phyloP scores from a whole-genome alignment of 495 filamentous ascomycete species.

The Penicillium chermesinum region DNA sequence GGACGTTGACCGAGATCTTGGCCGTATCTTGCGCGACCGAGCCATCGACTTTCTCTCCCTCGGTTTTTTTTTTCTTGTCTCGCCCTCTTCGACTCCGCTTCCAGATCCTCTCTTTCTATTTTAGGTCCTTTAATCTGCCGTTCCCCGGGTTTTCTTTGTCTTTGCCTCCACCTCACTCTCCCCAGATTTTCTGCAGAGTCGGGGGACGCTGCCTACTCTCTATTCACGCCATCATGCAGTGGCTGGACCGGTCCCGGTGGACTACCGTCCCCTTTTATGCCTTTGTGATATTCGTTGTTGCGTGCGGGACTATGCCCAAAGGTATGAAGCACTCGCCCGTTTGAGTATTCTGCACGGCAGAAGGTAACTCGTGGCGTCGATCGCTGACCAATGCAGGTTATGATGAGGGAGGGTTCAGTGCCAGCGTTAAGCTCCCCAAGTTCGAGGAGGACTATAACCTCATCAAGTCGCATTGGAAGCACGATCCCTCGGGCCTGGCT shows the following conservation, averaged over 20 bases:
- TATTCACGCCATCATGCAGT: constrained; percentile 22
- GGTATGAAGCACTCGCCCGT: constrained; percentile 18
- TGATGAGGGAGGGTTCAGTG: constrained; percentile 46
- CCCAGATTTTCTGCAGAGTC: constrained; percentile 10
- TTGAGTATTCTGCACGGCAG: background rate
- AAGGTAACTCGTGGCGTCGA: background rate
- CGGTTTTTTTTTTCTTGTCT: background rate
- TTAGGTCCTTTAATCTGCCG: background rate
- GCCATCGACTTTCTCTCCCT: background rate
- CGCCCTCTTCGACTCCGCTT: background rate
- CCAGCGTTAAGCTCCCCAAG: constrained; percentile 34
- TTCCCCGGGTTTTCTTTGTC: background rate
- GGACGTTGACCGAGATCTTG: background rate
- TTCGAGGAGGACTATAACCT: constrained; percentile 41
- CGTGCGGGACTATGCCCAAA: constrained; percentile 43
- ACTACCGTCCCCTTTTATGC: constrained; percentile 38
- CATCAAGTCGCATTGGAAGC: constrained; percentile 28
- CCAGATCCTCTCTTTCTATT: background rate
- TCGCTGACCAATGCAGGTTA: constrained; percentile 32
- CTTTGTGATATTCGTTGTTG: constrained; percentile 35
- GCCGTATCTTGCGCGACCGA: background rate
- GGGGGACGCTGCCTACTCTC: constrained; percentile 3
- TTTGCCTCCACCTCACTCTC: constrained; percentile 8
- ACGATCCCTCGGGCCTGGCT: constrained; percentile 32
- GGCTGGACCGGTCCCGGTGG: constrained; percentile 33